phyloP scores from a whole-genome alignment of 2,329 filamentous ascomycete species.

The Aspergillus fructus region DNA sequence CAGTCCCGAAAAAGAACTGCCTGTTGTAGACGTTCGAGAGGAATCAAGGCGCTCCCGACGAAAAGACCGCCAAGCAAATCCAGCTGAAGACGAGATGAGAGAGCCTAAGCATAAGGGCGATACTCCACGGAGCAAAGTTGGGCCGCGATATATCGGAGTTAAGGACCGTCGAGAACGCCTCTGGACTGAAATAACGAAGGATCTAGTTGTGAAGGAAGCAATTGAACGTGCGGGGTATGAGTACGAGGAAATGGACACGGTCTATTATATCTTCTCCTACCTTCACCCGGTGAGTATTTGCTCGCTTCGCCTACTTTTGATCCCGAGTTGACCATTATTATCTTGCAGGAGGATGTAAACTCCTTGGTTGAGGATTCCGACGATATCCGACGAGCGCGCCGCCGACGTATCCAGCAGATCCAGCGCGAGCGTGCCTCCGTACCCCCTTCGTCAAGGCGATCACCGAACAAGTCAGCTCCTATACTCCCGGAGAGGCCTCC shows the following conservation, averaged over 20 bases:
- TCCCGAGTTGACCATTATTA: constrained; percentile 1
- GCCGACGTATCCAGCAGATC: constrained; percentile 59
- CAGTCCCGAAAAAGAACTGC: constrained; percentile 65
- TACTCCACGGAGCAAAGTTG: constrained; percentile 42
- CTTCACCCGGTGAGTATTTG: constrained; percentile 70
- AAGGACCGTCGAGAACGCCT: constrained; percentile 58
- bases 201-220: constrained; percentile 81
- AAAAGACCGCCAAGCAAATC: constrained; percentile 71
- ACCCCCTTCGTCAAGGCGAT: constrained; percentile 19
- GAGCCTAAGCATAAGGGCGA: constrained; percentile 55
- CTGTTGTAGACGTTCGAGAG: constrained; percentile 58
- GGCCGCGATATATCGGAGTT: constrained; percentile 44
- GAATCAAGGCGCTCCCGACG: constrained; percentile 79
- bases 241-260: constrained; percentile 84
- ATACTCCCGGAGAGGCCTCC: constrained; percentile 17
- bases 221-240: constrained; percentile 82
- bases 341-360: constrained; percentile 74
- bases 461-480: constrained; percentile 13
- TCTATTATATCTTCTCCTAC: constrained; percentile 92
- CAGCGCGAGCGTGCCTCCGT: constrained; percentile 45
- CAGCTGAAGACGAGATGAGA: constrained; percentile 66
- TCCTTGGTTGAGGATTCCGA: constrained; percentile 80
- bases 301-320: neutral
- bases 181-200: constrained; percentile 98
- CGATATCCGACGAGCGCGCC: constrained; percentile 69